phyloP scores from a whole-genome alignment of 1,284 basidiomycete genomes.

The Stygiomarasmius scandens region DNA sequence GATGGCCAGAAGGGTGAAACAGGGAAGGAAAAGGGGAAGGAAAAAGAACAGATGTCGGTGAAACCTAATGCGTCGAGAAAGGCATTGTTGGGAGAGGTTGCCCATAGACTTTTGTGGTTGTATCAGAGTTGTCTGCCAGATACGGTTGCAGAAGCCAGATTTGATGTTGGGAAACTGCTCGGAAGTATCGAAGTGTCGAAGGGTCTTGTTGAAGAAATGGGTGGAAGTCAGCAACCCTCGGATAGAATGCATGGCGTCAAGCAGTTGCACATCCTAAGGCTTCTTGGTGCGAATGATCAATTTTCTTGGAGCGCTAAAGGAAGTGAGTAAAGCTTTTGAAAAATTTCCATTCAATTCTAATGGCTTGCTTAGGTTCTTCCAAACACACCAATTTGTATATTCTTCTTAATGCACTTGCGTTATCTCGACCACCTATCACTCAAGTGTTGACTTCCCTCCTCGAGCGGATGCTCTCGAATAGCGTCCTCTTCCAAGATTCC shows the following conservation, averaged over 20 bases:
- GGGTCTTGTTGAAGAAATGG: constrained; percentile 26
- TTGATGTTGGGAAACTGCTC: constrained; percentile 67
- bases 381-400: constrained; percentile 63
- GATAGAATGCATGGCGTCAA: constrained; percentile 59
- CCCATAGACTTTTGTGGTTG: constrained; percentile 80
- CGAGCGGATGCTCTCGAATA: constrained; percentile 62
- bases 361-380: constrained; percentile 36
- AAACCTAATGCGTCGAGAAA: constrained; percentile 38
- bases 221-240: constrained; percentile 22
- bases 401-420: constrained; percentile 67
- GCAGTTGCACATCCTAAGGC: constrained; percentile 79
- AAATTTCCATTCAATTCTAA: neutral
- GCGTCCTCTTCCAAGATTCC: constrained; percentile 84
- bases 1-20: neutral
- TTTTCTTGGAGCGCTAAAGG: constrained; percentile 79
- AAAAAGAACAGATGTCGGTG: constrained; percentile 17
- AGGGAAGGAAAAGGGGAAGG: constrained; percentile 11
- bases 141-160: constrained; percentile 76
- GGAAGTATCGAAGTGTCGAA: constrained; percentile 57
- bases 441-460: constrained; percentile 61
- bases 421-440: constrained; percentile 54
- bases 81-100: constrained; percentile 75
- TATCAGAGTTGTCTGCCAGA: constrained; percentile 81
- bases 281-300: constrained; percentile 73
- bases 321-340: constrained; percentile 39